Conservation (phyloP, 768 basidiomycete genomes). For the Podaxis sp. region DNA sequence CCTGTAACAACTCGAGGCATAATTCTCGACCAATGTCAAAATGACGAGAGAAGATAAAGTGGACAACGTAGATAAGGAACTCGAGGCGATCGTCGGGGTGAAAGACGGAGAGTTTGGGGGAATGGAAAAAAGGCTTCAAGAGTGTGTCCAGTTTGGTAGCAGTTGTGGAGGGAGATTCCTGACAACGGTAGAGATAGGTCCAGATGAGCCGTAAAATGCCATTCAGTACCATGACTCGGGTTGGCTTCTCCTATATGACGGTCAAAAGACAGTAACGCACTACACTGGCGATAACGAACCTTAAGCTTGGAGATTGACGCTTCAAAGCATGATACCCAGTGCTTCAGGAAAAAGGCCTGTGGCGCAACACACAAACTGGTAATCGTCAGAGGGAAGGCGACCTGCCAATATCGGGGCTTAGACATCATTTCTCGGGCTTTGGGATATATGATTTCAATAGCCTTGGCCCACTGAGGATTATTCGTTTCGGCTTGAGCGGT, state of each 20-base stretch:
- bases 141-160: slow-evolving; percentile 73
- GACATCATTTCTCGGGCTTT: slow-evolving; percentile 81
- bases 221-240: slow-evolving; percentile 70
- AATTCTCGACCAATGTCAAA: slow-evolving; percentile 83
- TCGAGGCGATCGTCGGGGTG: slow-evolving; percentile 76
- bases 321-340: slow-evolving; percentile 78
- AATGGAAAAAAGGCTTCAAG: slow-evolving; percentile 75
- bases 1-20: slow-evolving; percentile 77
- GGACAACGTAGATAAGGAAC: slow-evolving; percentile 70
- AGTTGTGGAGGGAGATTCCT: slow-evolving; percentile 78
- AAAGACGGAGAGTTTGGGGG: slow-evolving; percentile 53
- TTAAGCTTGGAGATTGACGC: slow-evolving; percentile 72
- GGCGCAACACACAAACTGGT: slow-evolving; percentile 86
- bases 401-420: slow-evolving; percentile 87
- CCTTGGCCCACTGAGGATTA: slow-evolving; percentile 91
- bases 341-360: slow-evolving; percentile 74
- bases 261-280: not conserved
- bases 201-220: slow-evolving; percentile 81
- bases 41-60: slow-evolving; percentile 80
- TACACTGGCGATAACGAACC: slow-evolving; percentile 34
- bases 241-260: slow-evolving; percentile 63
- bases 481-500: slow-evolving; percentile 96
- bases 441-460: slow-evolving; percentile 78
- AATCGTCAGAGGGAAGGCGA: slow-evolving; percentile 80
- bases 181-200: slow-evolving; percentile 94